Conservation (phyloP, 2,329 filamentous ascomycete species). For the Ceratocystis albifundus region DNA sequence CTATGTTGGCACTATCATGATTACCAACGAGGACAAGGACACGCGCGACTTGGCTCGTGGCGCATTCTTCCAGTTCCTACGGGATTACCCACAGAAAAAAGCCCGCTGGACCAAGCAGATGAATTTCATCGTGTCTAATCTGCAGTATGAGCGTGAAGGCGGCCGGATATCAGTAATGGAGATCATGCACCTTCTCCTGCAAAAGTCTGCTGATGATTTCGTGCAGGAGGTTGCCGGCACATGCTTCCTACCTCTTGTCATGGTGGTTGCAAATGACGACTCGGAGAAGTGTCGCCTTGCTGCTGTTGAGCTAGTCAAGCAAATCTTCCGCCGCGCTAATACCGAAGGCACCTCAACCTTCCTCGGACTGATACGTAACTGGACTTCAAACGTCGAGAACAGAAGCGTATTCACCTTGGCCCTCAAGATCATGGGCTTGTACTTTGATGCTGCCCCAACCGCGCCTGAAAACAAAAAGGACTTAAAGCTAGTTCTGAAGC, state of each 20-base stretch:
- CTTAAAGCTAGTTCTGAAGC: conserved; percentile 48
- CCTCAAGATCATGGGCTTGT: conserved; percentile 70
- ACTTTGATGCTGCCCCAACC: conserved; percentile 58
- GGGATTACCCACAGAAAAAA: conserved; percentile 88
- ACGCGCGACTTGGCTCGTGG: conserved; percentile 80
- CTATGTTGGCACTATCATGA: conserved; percentile 81
- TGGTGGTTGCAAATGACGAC: conserved; percentile 80
- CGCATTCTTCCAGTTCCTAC: conserved; percentile 85
- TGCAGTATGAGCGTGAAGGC: conserved; percentile 80
- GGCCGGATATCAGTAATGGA: conserved; percentile 91
- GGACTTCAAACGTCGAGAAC: conserved; percentile 62
- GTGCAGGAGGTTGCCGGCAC: conserved; percentile 70
- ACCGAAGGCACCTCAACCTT: conserved; percentile 60
- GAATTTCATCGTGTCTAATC: conserved; percentile 75
- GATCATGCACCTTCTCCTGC: conserved; percentile 71
- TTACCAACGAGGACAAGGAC: conserved; percentile 83
- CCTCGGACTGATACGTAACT: conserved; percentile 56
- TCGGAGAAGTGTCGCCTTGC: conserved; percentile 74
- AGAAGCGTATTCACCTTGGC: conserved; percentile 58
- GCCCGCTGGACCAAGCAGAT: conserved; percentile 82
- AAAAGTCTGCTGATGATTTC: conserved; percentile 70
- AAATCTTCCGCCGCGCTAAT: conserved; percentile 68
- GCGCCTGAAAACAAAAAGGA: conserved; percentile 54
- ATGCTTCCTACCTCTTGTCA: conserved; percentile 76
- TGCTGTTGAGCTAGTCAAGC: conserved; percentile 66